Conservation (phyloP, 495 filamentous ascomycete genomes). For the Cudoniella acicularis region DNA sequence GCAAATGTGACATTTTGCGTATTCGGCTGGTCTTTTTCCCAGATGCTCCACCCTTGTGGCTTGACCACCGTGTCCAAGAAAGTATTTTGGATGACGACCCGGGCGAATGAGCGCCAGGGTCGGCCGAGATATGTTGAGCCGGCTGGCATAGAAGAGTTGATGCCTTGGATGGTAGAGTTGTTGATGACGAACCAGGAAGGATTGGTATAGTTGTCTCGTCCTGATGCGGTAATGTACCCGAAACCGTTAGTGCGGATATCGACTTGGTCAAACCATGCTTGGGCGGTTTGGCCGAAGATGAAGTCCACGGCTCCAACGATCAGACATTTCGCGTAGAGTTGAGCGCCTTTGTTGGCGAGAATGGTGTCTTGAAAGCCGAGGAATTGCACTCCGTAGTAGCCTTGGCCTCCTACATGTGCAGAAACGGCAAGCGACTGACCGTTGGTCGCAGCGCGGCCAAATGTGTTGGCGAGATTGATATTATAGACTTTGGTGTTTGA, state of each 20-base stretch:
- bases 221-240: constrained; percentile 16
- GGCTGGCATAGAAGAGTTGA: neutral
- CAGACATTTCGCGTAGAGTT: constrained; percentile 21
- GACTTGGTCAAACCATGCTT: constrained; percentile 26
- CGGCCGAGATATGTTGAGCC: constrained; percentile 20
- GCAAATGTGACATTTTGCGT: constrained; percentile 18
- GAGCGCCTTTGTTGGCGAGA: constrained; percentile 15
- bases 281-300: constrained; percentile 40
- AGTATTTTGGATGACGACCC: constrained; percentile 20
- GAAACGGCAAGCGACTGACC: neutral
- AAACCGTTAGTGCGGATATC: constrained; percentile 28
- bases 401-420: neutral
- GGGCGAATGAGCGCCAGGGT: constrained; percentile 19
- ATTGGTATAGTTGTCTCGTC: constrained; percentile 28
- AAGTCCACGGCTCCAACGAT: constrained; percentile 58
- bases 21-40: constrained; percentile 18
- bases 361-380: constrained; percentile 27
- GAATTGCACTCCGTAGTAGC: constrained; percentile 20
- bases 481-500: constrained; percentile 1
- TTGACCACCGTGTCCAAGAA: constrained; percentile 20
- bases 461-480: neutral
- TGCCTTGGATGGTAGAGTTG: neutral
- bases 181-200: constrained; percentile 22
- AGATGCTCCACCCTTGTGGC: constrained; percentile 22
- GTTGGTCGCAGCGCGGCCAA: neutral